Base-by-base conservation (phyloP, 2,329 filamentous ascomycete species). In the Fusarium ambrosium region DNA sequence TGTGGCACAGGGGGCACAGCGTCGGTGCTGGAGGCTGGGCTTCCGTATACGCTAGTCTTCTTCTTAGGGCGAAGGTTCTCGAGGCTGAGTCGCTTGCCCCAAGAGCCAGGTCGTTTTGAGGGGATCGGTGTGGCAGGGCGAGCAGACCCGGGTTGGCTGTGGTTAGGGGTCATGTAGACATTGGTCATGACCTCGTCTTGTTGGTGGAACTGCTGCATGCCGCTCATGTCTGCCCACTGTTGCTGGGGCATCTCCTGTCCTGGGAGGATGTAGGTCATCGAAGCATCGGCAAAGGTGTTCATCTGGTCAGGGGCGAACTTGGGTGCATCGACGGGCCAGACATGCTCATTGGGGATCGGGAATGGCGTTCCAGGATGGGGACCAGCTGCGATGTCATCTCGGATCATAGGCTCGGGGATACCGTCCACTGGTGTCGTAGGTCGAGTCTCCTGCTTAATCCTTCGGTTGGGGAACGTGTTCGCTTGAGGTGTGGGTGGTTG, bases 321-420 rank as follows among this genome's bases (percentile, higher is more conserved):
- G 62, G 83, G 83, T 6, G 82, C 82, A 51, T 84, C 82, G n/a
- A 81, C 75, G 4, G 83, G 80, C 81, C 84, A 84, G 27, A 80
- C 78, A 11, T 76, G 77, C 68, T 84, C 83, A 62, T 81, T 82
- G 18, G 84, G 84, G 53, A 85, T 85, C 4, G 80, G 80, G 72
- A 84, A 84, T 6, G 84, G 84, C 13, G 84, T 85, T 60, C 83
- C 84, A 2, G 84, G 84, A 69, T 85, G 84, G 69, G 81, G 84
- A 4, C 82, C 83, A 60, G 76, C 70, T 32, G 79, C 77, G 41
- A 75, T 66, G 58, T 84, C 82, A 58, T 84, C 82, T 18, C 72
- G 77, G 77, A 84, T 84, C 71, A 82, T 77, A 1, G 80, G 77
- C 56, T 79, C 77, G 1, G 74, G 71, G 3, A 79, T 78, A 55